Evolutionary conservation across 2,329 filamentous ascomycete genomes (phyloP).

Genomic region (Sarocladiaceae sp.): DNA sequence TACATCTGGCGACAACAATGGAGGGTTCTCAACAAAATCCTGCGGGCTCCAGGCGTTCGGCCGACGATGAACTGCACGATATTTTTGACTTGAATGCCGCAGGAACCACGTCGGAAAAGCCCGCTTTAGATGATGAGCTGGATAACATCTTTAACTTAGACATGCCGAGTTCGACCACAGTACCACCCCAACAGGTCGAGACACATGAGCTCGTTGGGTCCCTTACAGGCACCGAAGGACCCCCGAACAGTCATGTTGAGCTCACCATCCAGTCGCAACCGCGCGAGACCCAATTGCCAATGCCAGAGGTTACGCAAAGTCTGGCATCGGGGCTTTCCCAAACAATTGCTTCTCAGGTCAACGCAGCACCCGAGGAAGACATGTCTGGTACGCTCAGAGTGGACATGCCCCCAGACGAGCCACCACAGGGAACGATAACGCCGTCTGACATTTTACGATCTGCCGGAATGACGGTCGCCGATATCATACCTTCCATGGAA

Average conservation of each 20-base stretch:
- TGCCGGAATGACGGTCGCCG: not conserved
- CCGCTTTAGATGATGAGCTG: not conserved
- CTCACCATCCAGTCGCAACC: constrained; percentile 5
- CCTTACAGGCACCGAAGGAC: not conserved
- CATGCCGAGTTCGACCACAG: not conserved
- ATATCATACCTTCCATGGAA: not conserved
- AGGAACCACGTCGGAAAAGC: not conserved
- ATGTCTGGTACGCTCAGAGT: not conserved
- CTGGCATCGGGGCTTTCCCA: no score
- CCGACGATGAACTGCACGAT: constrained; percentile 11
- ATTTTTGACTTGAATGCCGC: constrained; percentile 9
- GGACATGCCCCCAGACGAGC: not conserved
- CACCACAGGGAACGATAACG: constrained; percentile 10
- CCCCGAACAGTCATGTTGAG: not conserved
- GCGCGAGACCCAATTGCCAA: not conserved
- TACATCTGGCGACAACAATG: not conserved
- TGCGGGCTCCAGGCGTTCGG: constrained; percentile 6
- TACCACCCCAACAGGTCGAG: no score
- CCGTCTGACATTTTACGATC: constrained; percentile 12
- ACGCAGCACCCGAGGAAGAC: no score
- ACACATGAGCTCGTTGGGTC: no score
- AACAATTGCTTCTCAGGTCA: no score
- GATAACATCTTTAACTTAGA: constrained; percentile 1
- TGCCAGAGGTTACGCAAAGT: no score
- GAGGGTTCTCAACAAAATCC: not conserved